Percentiles rank a stretch among this genome's conserved stretches.
These are phyloP conservation scores for Globisporangium uncinulatum DNA, from an alignment of 352 stramenopile genomes.

Conservation along the genomic window DNA sequence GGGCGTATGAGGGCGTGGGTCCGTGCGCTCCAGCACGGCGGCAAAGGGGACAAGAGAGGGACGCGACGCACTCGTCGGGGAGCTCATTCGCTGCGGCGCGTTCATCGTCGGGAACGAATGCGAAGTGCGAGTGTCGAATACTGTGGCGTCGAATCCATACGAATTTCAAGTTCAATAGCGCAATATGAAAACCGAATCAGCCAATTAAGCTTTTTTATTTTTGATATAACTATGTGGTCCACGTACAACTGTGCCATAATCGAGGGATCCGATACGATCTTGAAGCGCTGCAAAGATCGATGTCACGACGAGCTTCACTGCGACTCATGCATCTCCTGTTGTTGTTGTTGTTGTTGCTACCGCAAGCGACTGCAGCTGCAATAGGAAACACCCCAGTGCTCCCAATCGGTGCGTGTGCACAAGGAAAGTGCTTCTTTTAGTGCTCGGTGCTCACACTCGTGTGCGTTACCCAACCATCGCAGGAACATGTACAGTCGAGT, in stretches of 20 bases:
- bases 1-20: neutral
- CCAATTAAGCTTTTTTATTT: too few relatives aligned
- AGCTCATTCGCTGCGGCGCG: neutral
- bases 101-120: neutral
- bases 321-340: neutral
- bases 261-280: too few relatives aligned
- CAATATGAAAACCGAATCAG: neutral
- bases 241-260: too few relatives aligned
- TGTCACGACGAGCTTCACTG: too few relatives aligned
- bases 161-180: too few relatives aligned
- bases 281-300: too few relatives aligned
- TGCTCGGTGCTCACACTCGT: neutral
- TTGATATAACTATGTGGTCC: too few relatives aligned
- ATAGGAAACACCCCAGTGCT: neutral
- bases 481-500: slow-evolving; percentile 1
- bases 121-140: neutral
- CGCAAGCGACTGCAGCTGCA: too few relatives aligned
- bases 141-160: neutral
- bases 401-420: neutral
- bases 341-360: neutral
- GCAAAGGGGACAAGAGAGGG: neutral
- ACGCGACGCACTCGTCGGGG: neutral
- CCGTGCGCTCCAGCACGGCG: too few relatives aligned
- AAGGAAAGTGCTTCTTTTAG: too few relatives aligned
- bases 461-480: neutral